Base-by-base conservation (phyloP, 176 grass and related monocot species). In the Cenchrus fungigraminus region DNA sequence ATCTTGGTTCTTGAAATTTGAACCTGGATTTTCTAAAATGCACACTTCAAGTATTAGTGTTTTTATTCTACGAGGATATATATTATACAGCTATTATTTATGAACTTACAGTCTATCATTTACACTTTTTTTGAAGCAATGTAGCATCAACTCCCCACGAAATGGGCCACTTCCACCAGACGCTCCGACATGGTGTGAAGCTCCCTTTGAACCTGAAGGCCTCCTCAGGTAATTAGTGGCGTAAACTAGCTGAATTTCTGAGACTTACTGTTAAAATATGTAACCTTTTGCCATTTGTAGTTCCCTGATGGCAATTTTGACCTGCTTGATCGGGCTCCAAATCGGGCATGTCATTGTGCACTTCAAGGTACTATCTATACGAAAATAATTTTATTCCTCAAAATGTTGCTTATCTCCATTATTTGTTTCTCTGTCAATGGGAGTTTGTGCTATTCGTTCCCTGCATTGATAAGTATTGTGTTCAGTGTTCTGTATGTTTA, bases 241-340 rank as follows among this genome's bases (percentile, higher is more conserved):
- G 68, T 64, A 67, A 46, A 43, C 5, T 70, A 12, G 2, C 16
- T 79, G 7, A n/a, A 12, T 17, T 56, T 68, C 50, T 85, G 11
- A 19, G 53, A 40, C 1, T 82, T 20, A 17, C 19, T 19, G 9
- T 61, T 82, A 54, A 45, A n/a, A 32, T 45, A 6, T 45, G 14
- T 54, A 25, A 25, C 25, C 25, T 1, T 63, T 57, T 46, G 6
- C 34, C 10, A 78, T 42, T 12, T 68, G 37, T 79, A 97, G 92
- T 77, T 91, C 90, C 34, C 29, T 97, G 42, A 97, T 97, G 95
- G 88, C 92, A 20, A 94, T 86, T 5, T 92, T 94, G 14, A 94
- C 95, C 25, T 97, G 95, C 85, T 91, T 97, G 60, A 79, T 94
- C 4, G 95, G 95, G n/a, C 83, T 97, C 69, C 95, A 97, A 54